Conservation (phyloP, 805 yeast genomes). For the Cyberlindnera japonica region DNA sequence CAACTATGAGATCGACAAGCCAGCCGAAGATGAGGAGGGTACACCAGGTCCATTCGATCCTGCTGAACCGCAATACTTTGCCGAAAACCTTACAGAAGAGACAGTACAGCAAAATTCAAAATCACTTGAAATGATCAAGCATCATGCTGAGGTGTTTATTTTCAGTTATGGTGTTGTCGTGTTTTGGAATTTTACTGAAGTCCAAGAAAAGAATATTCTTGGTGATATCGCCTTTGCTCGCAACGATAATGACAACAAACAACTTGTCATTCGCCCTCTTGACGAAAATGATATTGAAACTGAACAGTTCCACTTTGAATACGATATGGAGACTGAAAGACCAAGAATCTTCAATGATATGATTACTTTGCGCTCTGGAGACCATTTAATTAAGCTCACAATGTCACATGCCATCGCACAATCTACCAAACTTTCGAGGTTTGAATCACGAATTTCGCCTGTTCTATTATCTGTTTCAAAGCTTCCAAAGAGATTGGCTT, state of each 20-base stretch:
- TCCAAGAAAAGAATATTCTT: slow-evolving; percentile 86
- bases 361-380: slow-evolving; percentile 86
- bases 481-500: slow-evolving; percentile 83
- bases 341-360: slow-evolving; percentile 89
- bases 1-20: slow-evolving; percentile 35
- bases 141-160: slow-evolving; percentile 83
- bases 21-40: slow-evolving; percentile 27
- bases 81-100: slow-evolving; percentile 35
- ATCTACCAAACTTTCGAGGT: slow-evolving; percentile 84
- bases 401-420: slow-evolving; percentile 97
- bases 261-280: slow-evolving; percentile 65
- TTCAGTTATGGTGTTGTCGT: slow-evolving; percentile 95
- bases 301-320: slow-evolving; percentile 58
- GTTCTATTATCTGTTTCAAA: slow-evolving; percentile 81
- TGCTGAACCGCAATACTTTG: slow-evolving; percentile 87
- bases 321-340: slow-evolving; percentile 53
- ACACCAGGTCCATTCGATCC: slow-evolving; percentile 70
- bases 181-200: slow-evolving; percentile 93
- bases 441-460: slow-evolving; percentile 87
- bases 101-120: slow-evolving; percentile 16
- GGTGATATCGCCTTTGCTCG: slow-evolving; percentile 73
- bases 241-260: slow-evolving; percentile 41
- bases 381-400: slow-evolving; percentile 86
- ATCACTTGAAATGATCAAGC: slow-evolving; percentile 25
- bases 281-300: slow-evolving; percentile 90